A percentile compares a stretch with the other conserved stretches of the same genome.
Conservation (phyloP, 148 eudicot genomes). For the Rhododendron ferrugineum region DNA sequence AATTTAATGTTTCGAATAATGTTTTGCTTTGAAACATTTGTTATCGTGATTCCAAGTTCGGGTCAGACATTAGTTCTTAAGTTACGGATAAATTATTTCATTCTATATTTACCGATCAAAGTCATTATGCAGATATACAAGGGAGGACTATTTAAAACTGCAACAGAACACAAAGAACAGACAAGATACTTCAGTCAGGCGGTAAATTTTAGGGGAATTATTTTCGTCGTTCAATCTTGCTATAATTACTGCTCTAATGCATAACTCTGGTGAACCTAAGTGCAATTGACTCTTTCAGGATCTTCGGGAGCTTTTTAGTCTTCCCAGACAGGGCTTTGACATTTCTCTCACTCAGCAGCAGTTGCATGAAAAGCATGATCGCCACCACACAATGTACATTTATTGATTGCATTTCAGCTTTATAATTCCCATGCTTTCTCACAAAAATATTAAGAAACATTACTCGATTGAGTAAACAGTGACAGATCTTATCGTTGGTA, state of each 20-base stretch:
- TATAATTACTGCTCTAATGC: background rate
- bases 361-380: conserved; percentile 79
- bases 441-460: background rate
- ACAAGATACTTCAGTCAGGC: conserved; percentile 93
- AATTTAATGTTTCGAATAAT: background rate
- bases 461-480: background rate
- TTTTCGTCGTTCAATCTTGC: background rate
- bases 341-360: conserved; percentile 86
- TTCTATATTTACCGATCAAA: conserved; percentile 7
- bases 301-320: conserved; percentile 78
- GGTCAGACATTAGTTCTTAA: background rate
- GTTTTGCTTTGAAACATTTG: background rate
- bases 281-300: conserved; percentile 46
- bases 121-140: conserved; percentile 61
- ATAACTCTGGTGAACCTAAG: background rate
- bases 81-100: background rate
- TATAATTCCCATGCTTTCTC: background rate
- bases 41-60: background rate
- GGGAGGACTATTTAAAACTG: conserved; percentile 94
- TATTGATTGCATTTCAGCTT: background rate
- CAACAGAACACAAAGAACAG: conserved; percentile 99
- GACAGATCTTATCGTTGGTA: background rate
- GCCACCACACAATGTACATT: conserved; percentile 54
- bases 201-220: conserved; percentile 29
- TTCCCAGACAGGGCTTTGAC: conserved; percentile 90